Evolutionary conservation across 805 yeast genomes (phyloP).

Genomic region (Candida takata): DNA sequence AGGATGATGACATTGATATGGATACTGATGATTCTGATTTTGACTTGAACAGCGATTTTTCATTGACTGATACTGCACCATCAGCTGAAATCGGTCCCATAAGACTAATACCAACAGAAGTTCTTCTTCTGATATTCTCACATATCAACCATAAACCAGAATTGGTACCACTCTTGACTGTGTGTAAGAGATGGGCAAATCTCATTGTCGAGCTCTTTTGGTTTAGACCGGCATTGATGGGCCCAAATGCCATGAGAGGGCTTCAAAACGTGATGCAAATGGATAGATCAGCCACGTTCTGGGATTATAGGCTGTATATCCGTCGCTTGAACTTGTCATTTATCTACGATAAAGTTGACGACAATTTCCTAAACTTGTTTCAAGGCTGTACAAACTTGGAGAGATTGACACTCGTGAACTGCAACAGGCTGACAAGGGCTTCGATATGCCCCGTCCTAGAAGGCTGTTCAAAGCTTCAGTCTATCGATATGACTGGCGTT

Average conservation of each 20-base stretch:
- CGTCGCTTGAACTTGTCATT: conserved; percentile 75
- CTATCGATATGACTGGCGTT: conserved; percentile 83
- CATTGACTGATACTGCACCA: conserved; percentile 3
- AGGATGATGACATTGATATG: conserved; percentile 13
- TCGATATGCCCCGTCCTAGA: conserved; percentile 57
- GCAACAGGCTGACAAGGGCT: conserved; percentile 52
- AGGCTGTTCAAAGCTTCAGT: conserved; percentile 66
- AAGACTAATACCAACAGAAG: conserved; percentile 42
- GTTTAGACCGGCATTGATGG: conserved; percentile 75
- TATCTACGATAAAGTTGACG: conserved; percentile 61
- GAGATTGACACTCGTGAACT: conserved; percentile 78
- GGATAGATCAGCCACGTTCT: conserved; percentile 43
- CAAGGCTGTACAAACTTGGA: conserved; percentile 72
- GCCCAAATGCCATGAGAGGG: conserved; percentile 40
- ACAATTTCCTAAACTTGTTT: conserved; percentile 52
- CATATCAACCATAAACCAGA: conserved; percentile 54
- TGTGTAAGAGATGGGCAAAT: conserved; percentile 76
- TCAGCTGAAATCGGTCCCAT: conserved; percentile 16
- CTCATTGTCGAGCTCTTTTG: conserved; percentile 74
- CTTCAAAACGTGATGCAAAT: conserved; percentile 49
- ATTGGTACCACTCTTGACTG: conserved; percentile 54
- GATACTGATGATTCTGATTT: conserved; percentile 9
- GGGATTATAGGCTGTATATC: conserved; percentile 63
- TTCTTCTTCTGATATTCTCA: conserved; percentile 59
- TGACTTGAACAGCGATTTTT: conserved; percentile 8